Evolutionary conservation across 2,329 filamentous ascomycete genomes (phyloP).

Genomic region (Bipolaris cookei): DNA sequence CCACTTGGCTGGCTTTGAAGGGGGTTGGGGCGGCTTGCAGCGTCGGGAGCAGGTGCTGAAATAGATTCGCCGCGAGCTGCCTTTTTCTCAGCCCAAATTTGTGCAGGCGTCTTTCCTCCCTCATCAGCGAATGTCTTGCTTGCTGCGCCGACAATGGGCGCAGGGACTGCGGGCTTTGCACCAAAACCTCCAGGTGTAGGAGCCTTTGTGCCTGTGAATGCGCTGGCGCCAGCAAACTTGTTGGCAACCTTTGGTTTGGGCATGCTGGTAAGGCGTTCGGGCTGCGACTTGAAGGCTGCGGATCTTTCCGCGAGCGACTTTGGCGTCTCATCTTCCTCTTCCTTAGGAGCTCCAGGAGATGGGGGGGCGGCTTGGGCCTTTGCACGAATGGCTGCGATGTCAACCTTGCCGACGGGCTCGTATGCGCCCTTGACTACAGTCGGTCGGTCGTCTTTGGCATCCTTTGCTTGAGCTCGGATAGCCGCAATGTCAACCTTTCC

Average conservation of each 20-base stretch:
- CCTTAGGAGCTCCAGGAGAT: slow-evolving; percentile 52
- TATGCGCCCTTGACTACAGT: slow-evolving; percentile 89
- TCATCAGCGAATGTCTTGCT: slow-evolving; percentile 94
- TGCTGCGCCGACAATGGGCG: slow-evolving; percentile 75
- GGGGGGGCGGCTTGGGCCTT: slow-evolving; percentile 66
- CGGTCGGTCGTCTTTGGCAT: slow-evolving; percentile 75
- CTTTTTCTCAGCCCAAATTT: slow-evolving; percentile 98
- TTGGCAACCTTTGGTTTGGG: slow-evolving; percentile 96
- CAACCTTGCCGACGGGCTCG: slow-evolving; percentile 93
- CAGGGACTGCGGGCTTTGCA: slow-evolving; percentile 64
- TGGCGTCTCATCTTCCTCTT: slow-evolving; percentile 55
- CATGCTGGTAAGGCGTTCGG: slow-evolving; percentile 82
- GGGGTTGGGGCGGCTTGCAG: slow-evolving; percentile 31
- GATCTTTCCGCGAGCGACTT: slow-evolving; percentile 77
- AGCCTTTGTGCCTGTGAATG: slow-evolving; percentile 87
- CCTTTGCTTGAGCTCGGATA: slow-evolving; percentile 75
- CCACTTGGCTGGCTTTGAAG: slow-evolving; percentile 71
- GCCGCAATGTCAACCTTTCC: slow-evolving; percentile 98
- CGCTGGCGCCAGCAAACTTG: slow-evolving; percentile 75
- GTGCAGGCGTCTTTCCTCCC: slow-evolving; percentile 94
- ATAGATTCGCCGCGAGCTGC: slow-evolving; percentile 71
- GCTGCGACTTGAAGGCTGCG: slow-evolving; percentile 69
- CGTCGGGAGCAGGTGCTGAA: slow-evolving; percentile 49
- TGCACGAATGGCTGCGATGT: slow-evolving; percentile 91
- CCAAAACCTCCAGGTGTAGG: slow-evolving; percentile 75